These are phyloP conservation scores for Decorospora gaudefroyi DNA, from an alignment of 2,329 filamentous ascomycete species.

Conservation along the genomic window DNA sequence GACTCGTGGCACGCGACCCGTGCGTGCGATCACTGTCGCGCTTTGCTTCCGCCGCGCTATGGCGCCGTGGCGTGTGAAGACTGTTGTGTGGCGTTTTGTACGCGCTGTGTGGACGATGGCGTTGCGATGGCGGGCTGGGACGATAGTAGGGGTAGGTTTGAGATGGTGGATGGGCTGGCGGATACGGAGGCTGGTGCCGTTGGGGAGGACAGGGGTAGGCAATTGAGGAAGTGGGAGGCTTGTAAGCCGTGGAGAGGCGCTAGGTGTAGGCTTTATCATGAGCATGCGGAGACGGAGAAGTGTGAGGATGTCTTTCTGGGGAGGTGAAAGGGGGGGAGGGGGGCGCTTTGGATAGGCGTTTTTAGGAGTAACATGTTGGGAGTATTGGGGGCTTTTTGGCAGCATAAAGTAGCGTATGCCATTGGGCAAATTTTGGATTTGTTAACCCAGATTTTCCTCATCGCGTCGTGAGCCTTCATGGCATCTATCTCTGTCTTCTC, in stretches of 20 bases:
- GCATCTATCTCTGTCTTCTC: too few species aligned
- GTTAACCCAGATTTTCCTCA: too few species aligned
- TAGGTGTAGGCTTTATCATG: constrained; percentile 46
- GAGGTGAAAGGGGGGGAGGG: too few species aligned
- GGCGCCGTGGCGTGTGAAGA: constrained; percentile 48
- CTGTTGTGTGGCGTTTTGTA: constrained; percentile 52
- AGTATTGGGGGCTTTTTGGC: too few species aligned
- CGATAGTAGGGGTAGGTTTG: constrained; percentile 27
- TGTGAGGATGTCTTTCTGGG: constrained; percentile 43
- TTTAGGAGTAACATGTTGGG: too few species aligned
- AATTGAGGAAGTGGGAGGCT: constrained; percentile 39
- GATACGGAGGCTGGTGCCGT: constrained; percentile 19
- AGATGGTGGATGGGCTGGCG: constrained; percentile 12
- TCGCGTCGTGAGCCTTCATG: too few species aligned
- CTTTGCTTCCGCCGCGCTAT: constrained; percentile 47
- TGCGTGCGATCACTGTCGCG: constrained; percentile 47
- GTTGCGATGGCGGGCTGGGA: constrained; percentile 41
- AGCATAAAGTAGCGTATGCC: too few species aligned
- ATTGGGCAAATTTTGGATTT: too few species aligned
- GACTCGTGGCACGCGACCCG: constrained; percentile 41
- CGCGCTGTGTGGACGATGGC: constrained; percentile 44
- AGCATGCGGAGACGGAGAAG: constrained; percentile 45
- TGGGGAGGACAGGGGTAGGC: constrained; percentile 36
- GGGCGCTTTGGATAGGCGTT: too few species aligned
- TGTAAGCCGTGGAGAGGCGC: constrained; percentile 48